These are phyloP conservation scores for Russula lepida DNA, from an alignment of 768 basidiomycete species.

Conservation along the genomic window DNA sequence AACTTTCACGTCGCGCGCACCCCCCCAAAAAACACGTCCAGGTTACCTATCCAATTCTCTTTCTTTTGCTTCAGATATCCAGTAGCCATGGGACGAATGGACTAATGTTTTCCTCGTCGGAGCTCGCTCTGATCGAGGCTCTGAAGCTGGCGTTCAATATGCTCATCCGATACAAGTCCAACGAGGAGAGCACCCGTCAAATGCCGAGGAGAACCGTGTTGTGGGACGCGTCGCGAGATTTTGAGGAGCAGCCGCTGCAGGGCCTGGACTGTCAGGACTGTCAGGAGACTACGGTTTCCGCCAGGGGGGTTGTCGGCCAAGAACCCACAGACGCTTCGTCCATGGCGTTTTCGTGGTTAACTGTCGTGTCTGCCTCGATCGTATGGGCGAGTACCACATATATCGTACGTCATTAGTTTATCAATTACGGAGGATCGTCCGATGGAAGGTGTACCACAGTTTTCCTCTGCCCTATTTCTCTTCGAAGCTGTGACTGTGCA, in stretches of 20 bases:
- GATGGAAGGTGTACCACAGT: neutral
- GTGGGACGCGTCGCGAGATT: conserved; percentile 6
- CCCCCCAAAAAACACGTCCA: neutral
- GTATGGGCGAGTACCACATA: conserved; percentile 12
- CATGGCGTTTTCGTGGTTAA: neutral
- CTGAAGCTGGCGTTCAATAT: conserved; percentile 11
- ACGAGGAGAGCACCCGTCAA: neutral
- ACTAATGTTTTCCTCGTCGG: neutral
- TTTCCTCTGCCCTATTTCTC: conserved; percentile 1
- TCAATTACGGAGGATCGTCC: neutral
- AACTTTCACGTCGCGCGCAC: neutral
- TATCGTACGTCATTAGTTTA: neutral
- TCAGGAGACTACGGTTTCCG: neutral
- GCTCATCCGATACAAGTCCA: neutral
- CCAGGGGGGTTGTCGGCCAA: neutral
- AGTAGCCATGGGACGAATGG: neutral
- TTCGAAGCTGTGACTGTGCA: conserved; percentile 12
- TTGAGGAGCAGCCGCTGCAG: conserved; percentile 14
- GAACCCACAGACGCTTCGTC: neutral
- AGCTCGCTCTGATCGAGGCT: conserved; percentile 15
- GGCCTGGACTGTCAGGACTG: neutral
- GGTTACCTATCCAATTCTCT: conserved; percentile 11
- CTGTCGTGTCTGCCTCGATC: neutral
- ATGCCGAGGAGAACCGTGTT: neutral
- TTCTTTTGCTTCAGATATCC: conserved; percentile 9